phyloP scores from a whole-genome alignment of 2,329 filamentous ascomycete genomes.

The Trichophyton simii region DNA sequence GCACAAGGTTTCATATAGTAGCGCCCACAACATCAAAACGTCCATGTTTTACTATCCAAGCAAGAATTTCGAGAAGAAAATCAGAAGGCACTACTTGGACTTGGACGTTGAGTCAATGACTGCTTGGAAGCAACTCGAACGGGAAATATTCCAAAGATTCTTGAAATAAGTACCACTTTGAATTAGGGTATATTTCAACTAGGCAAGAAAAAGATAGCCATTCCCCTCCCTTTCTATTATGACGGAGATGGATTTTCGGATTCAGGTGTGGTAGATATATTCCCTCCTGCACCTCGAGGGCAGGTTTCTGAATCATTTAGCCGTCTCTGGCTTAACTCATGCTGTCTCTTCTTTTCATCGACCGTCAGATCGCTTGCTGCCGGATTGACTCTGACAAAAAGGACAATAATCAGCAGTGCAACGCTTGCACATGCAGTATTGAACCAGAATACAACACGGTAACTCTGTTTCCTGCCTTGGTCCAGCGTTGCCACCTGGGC shows the following conservation, averaged over 20 bases:
- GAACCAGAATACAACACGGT: conserved; percentile 54
- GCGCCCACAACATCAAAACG: too few species aligned
- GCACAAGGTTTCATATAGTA: neutral
- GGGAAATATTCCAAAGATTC: neutral
- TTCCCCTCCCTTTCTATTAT: neutral
- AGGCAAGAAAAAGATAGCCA: neutral
- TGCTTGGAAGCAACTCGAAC: too few species aligned
- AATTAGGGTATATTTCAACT: neutral
- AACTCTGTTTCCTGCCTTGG: conserved; percentile 40
- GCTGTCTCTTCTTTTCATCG: conserved; percentile 38
- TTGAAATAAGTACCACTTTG: neutral
- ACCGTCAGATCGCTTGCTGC: conserved; percentile 47
- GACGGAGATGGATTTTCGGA: neutral
- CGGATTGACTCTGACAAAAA: conserved; percentile 43
- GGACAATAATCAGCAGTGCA: conserved; percentile 41
- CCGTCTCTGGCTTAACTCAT: neutral
- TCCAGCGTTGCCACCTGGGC: conserved; percentile 37
- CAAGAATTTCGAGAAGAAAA: too few species aligned
- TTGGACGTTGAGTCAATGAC: too few species aligned
- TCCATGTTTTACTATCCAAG: too few species aligned
- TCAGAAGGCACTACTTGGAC: too few species aligned
- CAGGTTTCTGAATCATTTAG: neutral
- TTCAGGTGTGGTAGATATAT: neutral
- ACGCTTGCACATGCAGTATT: conserved; percentile 44
- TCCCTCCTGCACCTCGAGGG: neutral